Percentiles rank a stretch among this genome's conserved stretches.
Conservation (phyloP, 768 basidiomycete genomes). For the Artomyces pyxidatus region DNA sequence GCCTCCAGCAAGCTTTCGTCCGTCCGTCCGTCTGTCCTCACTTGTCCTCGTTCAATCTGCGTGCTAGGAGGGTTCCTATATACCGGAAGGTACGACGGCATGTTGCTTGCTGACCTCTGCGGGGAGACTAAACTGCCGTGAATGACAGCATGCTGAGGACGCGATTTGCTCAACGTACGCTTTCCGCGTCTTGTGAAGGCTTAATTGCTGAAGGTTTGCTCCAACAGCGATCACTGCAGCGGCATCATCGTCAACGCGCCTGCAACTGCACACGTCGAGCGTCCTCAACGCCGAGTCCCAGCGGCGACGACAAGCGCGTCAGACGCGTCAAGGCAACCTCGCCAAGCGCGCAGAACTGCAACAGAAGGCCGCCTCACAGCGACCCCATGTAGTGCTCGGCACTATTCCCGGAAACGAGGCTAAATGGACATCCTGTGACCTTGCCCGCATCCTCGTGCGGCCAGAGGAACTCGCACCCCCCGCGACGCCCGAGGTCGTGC, state of each 20-base stretch:
- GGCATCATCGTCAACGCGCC: constrained; percentile 24
- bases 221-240: constrained; percentile 38
- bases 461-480: constrained; percentile 10
- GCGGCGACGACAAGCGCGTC: constrained; percentile 29
- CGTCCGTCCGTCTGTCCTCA: no score
- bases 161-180: constrained; percentile 22
- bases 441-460: constrained; percentile 45
- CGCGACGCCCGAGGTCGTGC: neutral
- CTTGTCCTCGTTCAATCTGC: no score
- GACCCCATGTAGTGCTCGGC: constrained; percentile 70
- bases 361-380: constrained; percentile 29
- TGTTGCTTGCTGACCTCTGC: no score
- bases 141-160: constrained; percentile 6
- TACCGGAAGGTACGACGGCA: no score
- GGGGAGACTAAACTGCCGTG: no score
- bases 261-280: constrained; percentile 41
- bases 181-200: neutral
- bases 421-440: constrained; percentile 61
- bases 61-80: no score
- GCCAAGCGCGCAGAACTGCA: constrained; percentile 37
- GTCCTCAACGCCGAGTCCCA: constrained; percentile 23
- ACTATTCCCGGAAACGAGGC: constrained; percentile 52
- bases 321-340: constrained; percentile 35
- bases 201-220: constrained; percentile 18
- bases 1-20: no score